Evolutionary conservation across 306 rosid species (phyloP).

Genomic region (Cucumis hystrix): DNA sequence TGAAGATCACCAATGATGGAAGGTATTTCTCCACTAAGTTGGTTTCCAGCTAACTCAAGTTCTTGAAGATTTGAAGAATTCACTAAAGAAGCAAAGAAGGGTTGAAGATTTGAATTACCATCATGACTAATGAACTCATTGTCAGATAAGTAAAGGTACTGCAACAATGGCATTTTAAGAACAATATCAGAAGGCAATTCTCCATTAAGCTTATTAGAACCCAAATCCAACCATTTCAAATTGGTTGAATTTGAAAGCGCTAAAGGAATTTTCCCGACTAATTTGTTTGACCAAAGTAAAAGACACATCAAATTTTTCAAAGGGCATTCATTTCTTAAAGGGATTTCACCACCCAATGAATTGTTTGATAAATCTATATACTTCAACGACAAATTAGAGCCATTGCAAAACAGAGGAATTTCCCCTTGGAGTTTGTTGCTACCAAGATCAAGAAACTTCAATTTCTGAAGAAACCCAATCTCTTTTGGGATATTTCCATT

Average conservation of each 20-base stretch:
- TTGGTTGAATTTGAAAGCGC: constrained; percentile 58
- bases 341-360: constrained; percentile 53
- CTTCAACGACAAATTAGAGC: constrained; percentile 34
- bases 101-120: constrained; percentile 71
- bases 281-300: constrained; percentile 71
- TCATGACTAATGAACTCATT: constrained; percentile 62
- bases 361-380: constrained; percentile 76
- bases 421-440: constrained; percentile 51
- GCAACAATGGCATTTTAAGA: constrained; percentile 35
- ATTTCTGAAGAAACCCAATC: constrained; percentile 47
- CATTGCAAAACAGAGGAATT: constrained; percentile 70
- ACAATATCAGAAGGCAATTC: constrained; percentile 49
- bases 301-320: constrained; percentile 45
- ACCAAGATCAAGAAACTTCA: constrained; percentile 64
- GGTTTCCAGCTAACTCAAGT: constrained; percentile 76
- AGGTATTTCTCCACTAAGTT: constrained; percentile 69
- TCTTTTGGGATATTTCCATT: constrained; percentile 42
- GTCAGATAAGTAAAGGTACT: constrained; percentile 66
- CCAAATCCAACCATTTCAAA: constrained; percentile 83
- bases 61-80: constrained; percentile 55
- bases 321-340: constrained; percentile 39
- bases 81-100: constrained; percentile 54
- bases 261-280: constrained; percentile 50
- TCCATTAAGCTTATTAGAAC: constrained; percentile 54
- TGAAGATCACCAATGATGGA: constrained; percentile 64